Conservation (phyloP, 2,329 filamentous ascomycete genomes). For the Fusarium sp. region DNA sequence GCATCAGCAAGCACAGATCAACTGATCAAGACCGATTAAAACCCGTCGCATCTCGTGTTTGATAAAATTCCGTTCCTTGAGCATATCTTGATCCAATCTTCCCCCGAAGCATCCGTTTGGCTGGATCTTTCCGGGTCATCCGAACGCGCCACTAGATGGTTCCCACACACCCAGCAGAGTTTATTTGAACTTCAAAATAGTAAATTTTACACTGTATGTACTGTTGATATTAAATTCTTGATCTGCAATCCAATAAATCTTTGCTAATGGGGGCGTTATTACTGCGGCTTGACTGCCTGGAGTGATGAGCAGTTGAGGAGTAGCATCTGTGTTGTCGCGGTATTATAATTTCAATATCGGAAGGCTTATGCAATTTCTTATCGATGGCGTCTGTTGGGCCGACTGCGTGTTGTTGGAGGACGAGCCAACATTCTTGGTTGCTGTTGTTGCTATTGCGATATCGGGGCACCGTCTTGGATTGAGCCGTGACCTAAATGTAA, state of each 20-base stretch:
- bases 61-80: background rate
- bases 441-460: background rate
- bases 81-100: background rate
- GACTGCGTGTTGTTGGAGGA: no score
- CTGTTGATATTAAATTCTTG: accelerated
- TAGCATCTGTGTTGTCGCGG: background rate
- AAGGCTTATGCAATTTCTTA: background rate
- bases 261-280: accelerated
- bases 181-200: background rate
- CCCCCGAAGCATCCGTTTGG: background rate
- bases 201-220: background rate
- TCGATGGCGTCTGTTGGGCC: background rate
- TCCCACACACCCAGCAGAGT: background rate
- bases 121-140: conserved; percentile 1
- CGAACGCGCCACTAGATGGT: background rate
- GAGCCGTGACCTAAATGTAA: background rate
- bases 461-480: background rate
- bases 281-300: accelerated
- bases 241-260: accelerated
- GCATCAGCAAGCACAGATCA: background rate
- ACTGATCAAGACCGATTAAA: background rate
- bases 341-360: background rate
- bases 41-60: background rate
- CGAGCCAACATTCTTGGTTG: background rate
- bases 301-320: background rate